phyloP scores from a whole-genome alignment of 1,139 yeast species.

The Suhomyces terraborum region DNA sequence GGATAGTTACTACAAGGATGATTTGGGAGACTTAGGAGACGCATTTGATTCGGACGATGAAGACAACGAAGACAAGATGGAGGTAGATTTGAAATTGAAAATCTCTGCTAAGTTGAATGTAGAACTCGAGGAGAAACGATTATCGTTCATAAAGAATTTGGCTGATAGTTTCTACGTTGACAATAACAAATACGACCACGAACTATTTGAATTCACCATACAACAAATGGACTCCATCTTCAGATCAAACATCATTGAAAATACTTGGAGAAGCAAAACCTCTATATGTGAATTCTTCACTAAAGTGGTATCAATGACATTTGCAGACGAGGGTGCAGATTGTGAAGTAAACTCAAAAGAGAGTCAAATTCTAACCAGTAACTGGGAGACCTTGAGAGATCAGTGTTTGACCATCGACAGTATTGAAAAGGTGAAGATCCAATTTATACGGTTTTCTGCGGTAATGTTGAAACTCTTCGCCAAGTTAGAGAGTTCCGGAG shows the following conservation, averaged over 20 bases:
- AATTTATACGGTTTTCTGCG: slow-evolving; percentile 38
- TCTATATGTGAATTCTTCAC: slow-evolving; percentile 41
- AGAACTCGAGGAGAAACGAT: slow-evolving; percentile 41
- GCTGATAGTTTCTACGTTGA: slow-evolving; percentile 31
- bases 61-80: slow-evolving; percentile 30
- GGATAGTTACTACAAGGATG: slow-evolving; percentile 30
- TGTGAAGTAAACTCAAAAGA: slow-evolving; percentile 8
- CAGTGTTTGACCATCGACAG: slow-evolving; percentile 46
- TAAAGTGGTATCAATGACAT: slow-evolving; percentile 7
- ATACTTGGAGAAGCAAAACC: slow-evolving; percentile 63
- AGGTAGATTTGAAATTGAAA: slow-evolving; percentile 25
- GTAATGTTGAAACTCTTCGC: slow-evolving; percentile 21
- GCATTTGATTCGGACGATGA: slow-evolving; percentile 28
- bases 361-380: slow-evolving; percentile 18
- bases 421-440: slow-evolving; percentile 66
- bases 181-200: slow-evolving; percentile 19
- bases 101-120: slow-evolving; percentile 31
- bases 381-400: slow-evolving; percentile 29
- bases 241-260: slow-evolving; percentile 34
- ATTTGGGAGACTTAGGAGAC: slow-evolving; percentile 21
- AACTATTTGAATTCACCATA: slow-evolving; percentile 31
- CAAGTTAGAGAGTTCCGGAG: slow-evolving; percentile 18
- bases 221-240: slow-evolving; percentile 26
- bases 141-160: slow-evolving; percentile 35
- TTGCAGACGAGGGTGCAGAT: not conserved